Evolutionary conservation across 2,329 filamentous ascomycete genomes (phyloP).

Genomic region (Colletotrichum liaoningense): DNA sequence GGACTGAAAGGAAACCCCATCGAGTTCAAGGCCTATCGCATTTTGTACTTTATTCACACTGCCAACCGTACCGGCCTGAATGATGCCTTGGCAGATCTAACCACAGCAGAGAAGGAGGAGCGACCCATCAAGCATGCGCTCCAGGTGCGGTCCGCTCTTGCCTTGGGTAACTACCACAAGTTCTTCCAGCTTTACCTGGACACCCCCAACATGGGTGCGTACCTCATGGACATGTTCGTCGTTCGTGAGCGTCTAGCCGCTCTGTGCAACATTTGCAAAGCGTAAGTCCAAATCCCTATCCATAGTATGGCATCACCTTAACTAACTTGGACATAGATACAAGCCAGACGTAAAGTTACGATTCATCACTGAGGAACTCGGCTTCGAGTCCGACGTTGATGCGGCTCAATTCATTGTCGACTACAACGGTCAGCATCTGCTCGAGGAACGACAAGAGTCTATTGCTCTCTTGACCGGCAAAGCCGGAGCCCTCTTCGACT

Average conservation of each 20-base stretch:
- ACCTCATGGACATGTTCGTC: conserved; percentile 99
- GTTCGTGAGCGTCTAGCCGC: conserved; percentile 91
- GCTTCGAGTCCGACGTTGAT: conserved; percentile 92
- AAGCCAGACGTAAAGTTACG: conserved; percentile 90
- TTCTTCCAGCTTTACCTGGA: conserved; percentile 97
- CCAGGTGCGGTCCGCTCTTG: conserved; percentile 89
- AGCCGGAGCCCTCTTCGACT: conserved; percentile 79
- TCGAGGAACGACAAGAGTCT: conserved; percentile 81
- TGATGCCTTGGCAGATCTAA: conserved; percentile 99
- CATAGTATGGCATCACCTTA: neutral
- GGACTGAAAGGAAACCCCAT: conserved; percentile 88
- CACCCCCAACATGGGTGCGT: conserved; percentile 96
- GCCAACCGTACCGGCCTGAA: conserved; percentile 98
- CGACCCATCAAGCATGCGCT: conserved; percentile 89
- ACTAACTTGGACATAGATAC: conserved; percentile 76
- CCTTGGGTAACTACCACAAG: conserved; percentile 95
- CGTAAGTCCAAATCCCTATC: conserved; percentile 73
- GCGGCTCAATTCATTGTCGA: conserved; percentile 92
- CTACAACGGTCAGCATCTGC: conserved; percentile 77
- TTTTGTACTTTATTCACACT: conserved; percentile 99
- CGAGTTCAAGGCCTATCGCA: conserved; percentile 99
- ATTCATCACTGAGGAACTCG: conserved; percentile 95
- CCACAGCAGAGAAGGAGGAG: conserved; percentile 92
- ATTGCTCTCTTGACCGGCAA: conserved; percentile 81
- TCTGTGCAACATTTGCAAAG: conserved; percentile 91